Conservation (phyloP, 495 filamentous ascomycete genomes). For the Xylaria intraflava region DNA sequence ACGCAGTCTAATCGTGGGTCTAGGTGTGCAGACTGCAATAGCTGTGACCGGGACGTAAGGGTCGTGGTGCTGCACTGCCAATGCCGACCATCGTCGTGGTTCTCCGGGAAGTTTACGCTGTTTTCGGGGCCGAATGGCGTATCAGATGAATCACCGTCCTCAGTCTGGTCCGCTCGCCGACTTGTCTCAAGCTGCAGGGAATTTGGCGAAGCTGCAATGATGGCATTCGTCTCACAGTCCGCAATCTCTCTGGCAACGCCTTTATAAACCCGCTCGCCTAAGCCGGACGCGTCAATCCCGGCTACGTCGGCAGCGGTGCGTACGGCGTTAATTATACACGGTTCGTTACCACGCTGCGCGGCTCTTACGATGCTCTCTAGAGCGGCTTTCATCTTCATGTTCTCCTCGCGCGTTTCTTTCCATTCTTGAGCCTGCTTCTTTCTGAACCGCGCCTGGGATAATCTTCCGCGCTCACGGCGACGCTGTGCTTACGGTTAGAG, state of each 20-base stretch:
- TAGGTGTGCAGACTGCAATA: neutral
- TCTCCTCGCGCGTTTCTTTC: slow-evolving; percentile 7
- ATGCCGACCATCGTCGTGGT: neutral
- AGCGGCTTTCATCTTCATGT: slow-evolving; percentile 13
- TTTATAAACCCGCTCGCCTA: neutral
- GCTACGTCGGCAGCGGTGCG: slow-evolving; percentile 12
- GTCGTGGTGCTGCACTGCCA: neutral
- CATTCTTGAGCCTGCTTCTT: slow-evolving; percentile 11
- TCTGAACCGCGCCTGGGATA: slow-evolving; percentile 18
- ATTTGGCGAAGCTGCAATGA: too few relatives aligned
- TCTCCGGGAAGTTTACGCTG: neutral
- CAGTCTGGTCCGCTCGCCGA: too few relatives aligned
- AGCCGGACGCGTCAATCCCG: slow-evolving; percentile 1
- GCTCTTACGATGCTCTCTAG: slow-evolving; percentile 13
- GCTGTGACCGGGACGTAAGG: neutral
- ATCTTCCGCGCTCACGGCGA: slow-evolving; percentile 20
- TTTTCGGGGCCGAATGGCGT: neutral
- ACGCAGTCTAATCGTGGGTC: slow-evolving; percentile 17
- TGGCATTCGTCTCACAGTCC: neutral
- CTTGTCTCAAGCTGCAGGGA: too few relatives aligned
- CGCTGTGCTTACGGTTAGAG: slow-evolving; percentile 1
- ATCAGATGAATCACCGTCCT: neutral
- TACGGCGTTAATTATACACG: slow-evolving; percentile 11
- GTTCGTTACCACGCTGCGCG: slow-evolving; percentile 7
- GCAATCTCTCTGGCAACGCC: too few relatives aligned